Evolutionary conservation across 345 rosid species (phyloP), one percentile per base, ranked within the genome.

Genomic region (Lumnitzera littorea): DNA sequence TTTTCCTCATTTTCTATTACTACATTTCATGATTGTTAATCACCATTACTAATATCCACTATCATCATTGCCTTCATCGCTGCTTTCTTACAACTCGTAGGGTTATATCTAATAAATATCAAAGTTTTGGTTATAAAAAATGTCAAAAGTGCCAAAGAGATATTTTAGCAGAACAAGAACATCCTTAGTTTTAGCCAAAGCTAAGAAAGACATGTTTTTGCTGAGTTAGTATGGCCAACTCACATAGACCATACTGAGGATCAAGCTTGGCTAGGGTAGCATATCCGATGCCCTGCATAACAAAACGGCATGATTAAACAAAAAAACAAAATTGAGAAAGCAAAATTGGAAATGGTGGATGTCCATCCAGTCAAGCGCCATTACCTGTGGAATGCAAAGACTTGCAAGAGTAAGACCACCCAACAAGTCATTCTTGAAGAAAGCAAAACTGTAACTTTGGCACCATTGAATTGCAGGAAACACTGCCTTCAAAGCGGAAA

Each of bases 401-500:
- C 98, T 92, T 27, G 98, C 96, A 11, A 92, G 96, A 60, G 98
- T 92, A 51, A 92, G 74, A 59, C 96, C 96, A 2, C 94, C 92
- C 81, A 92, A 50, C 49, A 92, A 67, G 56, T 92, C 98, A 25
- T 68, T 81, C 82, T 82, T 92, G 78, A 92, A 82, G 63, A 79
- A 77, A 0, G 75, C 53, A 12, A 67, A 61, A 25, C 78, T 80
- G 63, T 89, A 89, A 64, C 76, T 66, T 68, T 71, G 61, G 56
- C 83, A 67, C 96, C 96, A 92, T 48, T 69, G 57, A 51, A 92
- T 77, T 61, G 87, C 76, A 24, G 98, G 96, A 73, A 92, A 92
- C 15, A 72, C 36, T 9, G 72, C 66, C 65, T 73, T 69, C 57
- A 87, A 46, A 53, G 69, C 49, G 6, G 76, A 74, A 58, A 75